Conservation (phyloP, 148 eudicot species). For the Rhododendron henanense region DNA sequence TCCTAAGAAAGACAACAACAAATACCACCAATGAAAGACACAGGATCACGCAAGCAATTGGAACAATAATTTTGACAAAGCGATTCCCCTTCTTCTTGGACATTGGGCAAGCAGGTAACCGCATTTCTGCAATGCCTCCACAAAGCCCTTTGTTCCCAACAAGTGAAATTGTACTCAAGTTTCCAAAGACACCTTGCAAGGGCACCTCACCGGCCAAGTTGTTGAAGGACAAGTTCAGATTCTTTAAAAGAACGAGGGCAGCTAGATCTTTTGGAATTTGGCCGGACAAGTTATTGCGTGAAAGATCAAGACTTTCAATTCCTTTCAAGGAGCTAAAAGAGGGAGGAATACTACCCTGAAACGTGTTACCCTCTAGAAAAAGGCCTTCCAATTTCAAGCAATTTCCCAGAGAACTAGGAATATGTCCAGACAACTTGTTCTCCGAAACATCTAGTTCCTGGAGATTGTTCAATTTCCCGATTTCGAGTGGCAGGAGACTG, state of each 20-base stretch:
- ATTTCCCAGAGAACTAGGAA: slow-evolving; percentile 1
- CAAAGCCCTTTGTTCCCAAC: slow-evolving; percentile 4
- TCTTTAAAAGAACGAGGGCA: not conserved
- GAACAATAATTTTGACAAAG: not conserved
- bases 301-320: not conserved
- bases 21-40: not conserved
- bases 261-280: slow-evolving; percentile 1
- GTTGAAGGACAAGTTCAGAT: slow-evolving; percentile 5
- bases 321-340: not conserved
- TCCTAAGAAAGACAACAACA: not conserved
- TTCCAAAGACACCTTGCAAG: not conserved
- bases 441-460: not conserved
- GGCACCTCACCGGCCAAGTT: not conserved
- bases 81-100: not conserved
- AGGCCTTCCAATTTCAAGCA: slow-evolving; percentile 5
- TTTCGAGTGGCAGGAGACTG: not conserved
- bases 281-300: not conserved
- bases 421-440: slow-evolving; percentile 1
- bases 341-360: not conserved
- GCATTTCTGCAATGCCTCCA: not conserved
- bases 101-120: not conserved
- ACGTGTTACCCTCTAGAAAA: not conserved
- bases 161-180: not conserved
- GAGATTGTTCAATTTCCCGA: not conserved
- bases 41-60: not conserved